These are phyloP conservation scores for Cladobotryum protrusum DNA, from an alignment of 2,329 filamentous ascomycete species.

Conservation along the genomic window DNA sequence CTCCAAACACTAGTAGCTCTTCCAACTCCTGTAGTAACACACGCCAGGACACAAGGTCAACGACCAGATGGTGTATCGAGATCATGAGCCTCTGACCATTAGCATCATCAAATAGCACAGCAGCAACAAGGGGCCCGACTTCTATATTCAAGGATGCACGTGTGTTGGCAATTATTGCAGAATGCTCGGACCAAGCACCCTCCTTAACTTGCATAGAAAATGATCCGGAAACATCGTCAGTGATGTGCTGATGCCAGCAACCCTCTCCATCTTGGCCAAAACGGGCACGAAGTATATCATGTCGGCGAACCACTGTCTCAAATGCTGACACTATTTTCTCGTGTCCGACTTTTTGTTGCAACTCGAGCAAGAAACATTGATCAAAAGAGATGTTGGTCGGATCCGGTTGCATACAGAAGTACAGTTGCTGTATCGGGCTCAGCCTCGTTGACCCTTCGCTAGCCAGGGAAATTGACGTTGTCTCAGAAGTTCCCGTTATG, in stretches of 20 bases:
- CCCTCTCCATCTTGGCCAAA: not conserved
- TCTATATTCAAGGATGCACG: not conserved
- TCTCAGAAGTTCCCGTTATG: too few relatives aligned
- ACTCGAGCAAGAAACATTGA: conserved; percentile 6
- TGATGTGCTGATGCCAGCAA: conserved; percentile 1
- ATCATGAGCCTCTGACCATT: not conserved
- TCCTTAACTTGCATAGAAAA: not conserved
- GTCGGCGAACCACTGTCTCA: not conserved
- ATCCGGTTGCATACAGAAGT: not conserved
- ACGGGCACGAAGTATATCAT: conserved; percentile 3
- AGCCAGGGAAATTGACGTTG: too few relatives aligned
- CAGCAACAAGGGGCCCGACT: conserved; percentile 1
- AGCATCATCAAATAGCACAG: not conserved
- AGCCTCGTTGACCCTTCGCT: not conserved
- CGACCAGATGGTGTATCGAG: conserved; percentile 12
- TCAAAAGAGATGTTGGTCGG: conserved; percentile 1
- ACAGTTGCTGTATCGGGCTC: conserved; percentile 7
- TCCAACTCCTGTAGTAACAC: conserved; percentile 12
- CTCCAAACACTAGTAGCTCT: not conserved
- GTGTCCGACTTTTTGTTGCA: not conserved
- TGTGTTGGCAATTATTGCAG: not conserved
- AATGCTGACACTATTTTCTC: not conserved
- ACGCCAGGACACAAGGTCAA: conserved; percentile 16
- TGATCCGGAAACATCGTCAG: not conserved
- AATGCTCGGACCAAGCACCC: too few relatives aligned